Conservation (phyloP, 2,329 filamentous ascomycete species). For the Trichoderma sp. region DNA sequence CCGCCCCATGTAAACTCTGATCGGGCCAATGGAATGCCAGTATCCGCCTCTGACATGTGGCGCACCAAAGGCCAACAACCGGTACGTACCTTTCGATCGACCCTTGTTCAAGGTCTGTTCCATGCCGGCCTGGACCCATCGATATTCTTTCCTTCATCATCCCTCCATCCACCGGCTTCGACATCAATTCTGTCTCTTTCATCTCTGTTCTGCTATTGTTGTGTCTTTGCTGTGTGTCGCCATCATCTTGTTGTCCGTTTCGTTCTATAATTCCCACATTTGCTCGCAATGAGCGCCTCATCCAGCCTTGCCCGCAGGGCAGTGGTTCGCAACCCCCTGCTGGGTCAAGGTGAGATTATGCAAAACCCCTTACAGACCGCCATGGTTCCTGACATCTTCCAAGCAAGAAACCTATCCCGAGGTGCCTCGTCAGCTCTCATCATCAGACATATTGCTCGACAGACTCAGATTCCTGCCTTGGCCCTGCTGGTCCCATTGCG, state of each 20-base stretch:
- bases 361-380: constrained; percentile 5
- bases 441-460: constrained; percentile 47
- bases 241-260: not conserved
- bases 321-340: constrained; percentile 53
- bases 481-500: constrained; percentile 60
- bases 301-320: constrained; percentile 57
- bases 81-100: constrained; percentile 1
- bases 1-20: constrained; percentile 11
- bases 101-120: constrained; percentile 1
- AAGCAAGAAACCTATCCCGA: constrained; percentile 50
- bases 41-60: constrained; percentile 12
- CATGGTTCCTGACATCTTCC: not conserved
- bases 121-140: not conserved
- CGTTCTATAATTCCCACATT: not conserved
- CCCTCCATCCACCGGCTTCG: constrained; percentile 5
- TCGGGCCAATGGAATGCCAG: constrained; percentile 12
- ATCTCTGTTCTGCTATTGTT: not conserved
- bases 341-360: constrained; percentile 47
- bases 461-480: constrained; percentile 52
- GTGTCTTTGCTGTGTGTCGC: not conserved
- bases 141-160: constrained; percentile 19
- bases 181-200: constrained; percentile 4
- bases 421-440: constrained; percentile 50
- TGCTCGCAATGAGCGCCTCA: constrained; percentile 55
- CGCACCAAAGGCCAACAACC: constrained; percentile 3